Percentiles rank a stretch among this genome's conserved stretches.
These are phyloP conservation scores for Lachnellula subtilissima DNA, from an alignment of 2,329 filamentous ascomycete species.

Conservation along the genomic window DNA sequence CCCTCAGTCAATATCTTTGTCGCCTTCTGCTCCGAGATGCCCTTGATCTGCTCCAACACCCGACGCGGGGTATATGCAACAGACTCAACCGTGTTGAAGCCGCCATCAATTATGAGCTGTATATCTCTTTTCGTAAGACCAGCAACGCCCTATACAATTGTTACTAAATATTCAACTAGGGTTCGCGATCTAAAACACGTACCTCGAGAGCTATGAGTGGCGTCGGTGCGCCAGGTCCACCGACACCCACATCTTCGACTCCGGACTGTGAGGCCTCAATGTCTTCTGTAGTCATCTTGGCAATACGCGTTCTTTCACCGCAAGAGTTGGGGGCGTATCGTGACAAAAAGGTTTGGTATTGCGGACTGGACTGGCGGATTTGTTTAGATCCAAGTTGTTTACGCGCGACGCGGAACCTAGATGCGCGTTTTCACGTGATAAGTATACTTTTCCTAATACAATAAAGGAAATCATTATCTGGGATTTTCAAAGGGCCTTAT, in stretches of 20 bases:
- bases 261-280: constrained; percentile 62
- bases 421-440: neutral
- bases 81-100: constrained; percentile 91
- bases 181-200: constrained; percentile 19
- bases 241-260: constrained; percentile 68
- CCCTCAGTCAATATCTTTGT: constrained; percentile 86
- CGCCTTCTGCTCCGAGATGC: constrained; percentile 95
- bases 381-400: neutral
- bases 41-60: constrained; percentile 89
- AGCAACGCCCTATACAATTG: constrained; percentile 65
- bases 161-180: neutral
- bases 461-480: too few species aligned
- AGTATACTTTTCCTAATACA: neutral
- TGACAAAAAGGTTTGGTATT: neutral
- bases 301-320: neutral
- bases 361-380: neutral
- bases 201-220: constrained; percentile 84
- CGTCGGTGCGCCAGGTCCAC: constrained; percentile 89
- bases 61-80: constrained; percentile 87
- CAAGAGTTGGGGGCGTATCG: neutral
- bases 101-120: constrained; percentile 84
- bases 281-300: constrained; percentile 30
- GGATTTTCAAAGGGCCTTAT: too few species aligned
- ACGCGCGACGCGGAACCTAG: neutral
- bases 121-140: constrained; percentile 94